A percentile compares a stretch with the other conserved stretches of the same genome.
These are phyloP conservation scores for Phytopythium mirpurense DNA, from an alignment of 352 stramenopile genomes.

Conservation along the genomic window DNA sequence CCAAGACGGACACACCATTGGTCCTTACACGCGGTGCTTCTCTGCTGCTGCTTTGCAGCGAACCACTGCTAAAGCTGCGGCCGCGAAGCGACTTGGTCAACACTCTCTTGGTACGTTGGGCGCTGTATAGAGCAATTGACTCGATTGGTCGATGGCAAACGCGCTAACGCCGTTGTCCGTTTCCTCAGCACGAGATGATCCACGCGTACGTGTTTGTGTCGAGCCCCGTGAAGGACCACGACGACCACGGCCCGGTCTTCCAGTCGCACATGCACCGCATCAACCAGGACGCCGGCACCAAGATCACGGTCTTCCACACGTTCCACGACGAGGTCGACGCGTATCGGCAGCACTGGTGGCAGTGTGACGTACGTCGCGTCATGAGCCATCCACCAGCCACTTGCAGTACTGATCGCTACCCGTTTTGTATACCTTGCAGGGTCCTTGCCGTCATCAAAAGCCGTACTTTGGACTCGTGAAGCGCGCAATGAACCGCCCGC, in stretches of 20 bases:
- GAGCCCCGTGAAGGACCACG: constrained; percentile 69
- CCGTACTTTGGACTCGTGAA: constrained; percentile 87
- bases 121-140: too few species aligned
- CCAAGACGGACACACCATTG: neutral
- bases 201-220: constrained; percentile 87
- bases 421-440: constrained; percentile 20
- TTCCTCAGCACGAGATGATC: constrained; percentile 85
- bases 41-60: constrained; percentile 23
- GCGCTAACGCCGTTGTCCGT: neutral
- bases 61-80: constrained; percentile 78
- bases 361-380: constrained; percentile 76
- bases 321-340: constrained; percentile 89
- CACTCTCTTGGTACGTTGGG: constrained; percentile 56
- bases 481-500: constrained; percentile 82
- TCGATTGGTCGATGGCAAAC: neutral
- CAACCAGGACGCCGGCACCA: constrained; percentile 50
- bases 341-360: constrained; percentile 83
- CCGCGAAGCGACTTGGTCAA: constrained; percentile 83
- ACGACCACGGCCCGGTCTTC: constrained; percentile 82
- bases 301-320: constrained; percentile 87
- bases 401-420: too few species aligned
- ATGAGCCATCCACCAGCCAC: too few species aligned
- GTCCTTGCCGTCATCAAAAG: constrained; percentile 39
- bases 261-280: constrained; percentile 80
- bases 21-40: too few species aligned